phyloP scores from a whole-genome alignment of 805 yeast species.

The Kazachstania viticola region DNA sequence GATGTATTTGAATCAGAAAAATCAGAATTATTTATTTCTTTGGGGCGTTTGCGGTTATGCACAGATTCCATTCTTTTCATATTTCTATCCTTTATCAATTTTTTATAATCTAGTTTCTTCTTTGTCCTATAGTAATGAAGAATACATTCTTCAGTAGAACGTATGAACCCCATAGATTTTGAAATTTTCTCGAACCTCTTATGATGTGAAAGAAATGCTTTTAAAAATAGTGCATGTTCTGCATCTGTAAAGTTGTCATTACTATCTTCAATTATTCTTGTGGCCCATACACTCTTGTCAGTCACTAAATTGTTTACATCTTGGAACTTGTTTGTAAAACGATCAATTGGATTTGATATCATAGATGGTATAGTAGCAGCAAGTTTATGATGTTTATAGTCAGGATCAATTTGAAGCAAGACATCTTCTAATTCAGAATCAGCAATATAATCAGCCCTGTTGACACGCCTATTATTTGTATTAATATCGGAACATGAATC shows the following conservation, averaged over 20 bases:
- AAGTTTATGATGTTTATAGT: conserved; percentile 66
- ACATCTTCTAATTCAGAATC: conserved; percentile 28
- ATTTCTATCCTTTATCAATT: conserved; percentile 50
- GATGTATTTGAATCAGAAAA: too few relatives aligned
- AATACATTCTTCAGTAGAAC: conserved; percentile 83
- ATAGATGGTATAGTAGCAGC: conserved; percentile 77
- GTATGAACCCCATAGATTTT: conserved; percentile 60
- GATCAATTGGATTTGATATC: conserved; percentile 50
- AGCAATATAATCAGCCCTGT: conserved; percentile 29
- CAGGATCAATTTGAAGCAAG: conserved; percentile 47
- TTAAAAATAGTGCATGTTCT: conserved; percentile 74
- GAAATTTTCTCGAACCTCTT: conserved; percentile 89
- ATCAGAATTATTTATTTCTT: too few relatives aligned
- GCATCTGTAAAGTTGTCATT: conserved; percentile 57
- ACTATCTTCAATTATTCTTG: conserved; percentile 55
- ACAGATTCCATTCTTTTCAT: conserved; percentile 47
- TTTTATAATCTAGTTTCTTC: conserved; percentile 66
- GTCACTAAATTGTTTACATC: conserved; percentile 64
- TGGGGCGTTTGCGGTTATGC: too few relatives aligned
- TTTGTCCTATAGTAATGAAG: conserved; percentile 86
- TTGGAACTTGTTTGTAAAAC: conserved; percentile 35
- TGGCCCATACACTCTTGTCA: conserved; percentile 56
- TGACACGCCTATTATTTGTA: conserved; percentile 27
- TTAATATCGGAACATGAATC: conserved; percentile 10
- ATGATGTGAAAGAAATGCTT: conserved; percentile 68